phyloP scores from a whole-genome alignment of 345 rosid species.

The Eucalyptus curtisii region DNA sequence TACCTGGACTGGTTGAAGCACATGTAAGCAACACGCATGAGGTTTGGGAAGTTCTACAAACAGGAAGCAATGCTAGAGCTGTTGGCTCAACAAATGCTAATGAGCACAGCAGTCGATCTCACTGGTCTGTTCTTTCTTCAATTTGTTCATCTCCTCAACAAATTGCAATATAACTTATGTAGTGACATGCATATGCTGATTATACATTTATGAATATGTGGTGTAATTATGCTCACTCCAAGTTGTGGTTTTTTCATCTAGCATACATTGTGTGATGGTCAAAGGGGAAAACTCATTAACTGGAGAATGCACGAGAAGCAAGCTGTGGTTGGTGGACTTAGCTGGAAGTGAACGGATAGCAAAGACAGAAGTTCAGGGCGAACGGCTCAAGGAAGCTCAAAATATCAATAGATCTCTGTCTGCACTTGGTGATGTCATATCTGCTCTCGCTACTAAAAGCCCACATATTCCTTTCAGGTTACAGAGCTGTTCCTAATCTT shows the following conservation, averaged over 20 bases:
- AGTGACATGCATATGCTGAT: background rate
- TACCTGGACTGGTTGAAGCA: slow-evolving; percentile 89
- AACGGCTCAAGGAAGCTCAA: slow-evolving; percentile 94
- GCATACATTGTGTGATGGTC: slow-evolving; percentile 90
- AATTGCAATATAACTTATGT: background rate
- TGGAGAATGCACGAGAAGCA: slow-evolving; percentile 88
- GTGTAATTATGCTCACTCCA: background rate
- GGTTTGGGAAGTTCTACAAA: slow-evolving; percentile 89
- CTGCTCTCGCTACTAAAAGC: slow-evolving; percentile 87
- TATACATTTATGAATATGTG: background rate
- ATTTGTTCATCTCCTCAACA: background rate
- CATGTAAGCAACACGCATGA: slow-evolving; percentile 61
- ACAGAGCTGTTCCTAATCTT: background rate
- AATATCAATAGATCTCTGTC: slow-evolving; percentile 90
- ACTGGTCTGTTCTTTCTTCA: slow-evolving; percentile 43
- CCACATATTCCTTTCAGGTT: slow-evolving; percentile 93
- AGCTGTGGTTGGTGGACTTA: slow-evolving; percentile 91
- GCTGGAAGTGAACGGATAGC: slow-evolving; percentile 99
- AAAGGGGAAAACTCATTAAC: slow-evolving; percentile 75
- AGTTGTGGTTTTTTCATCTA: slow-evolving; percentile 8
- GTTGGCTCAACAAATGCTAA: slow-evolving; percentile 88
- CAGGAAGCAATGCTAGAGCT: slow-evolving; percentile 86
- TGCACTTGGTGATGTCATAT: slow-evolving; percentile 97
- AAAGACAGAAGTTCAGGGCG: slow-evolving; percentile 91
- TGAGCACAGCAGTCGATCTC: slow-evolving; percentile 96